Percentiles rank a stretch among this genome's conserved stretches.
Evolutionary conservation across 495 filamentous ascomycete genomes (phyloP).

Genomic region (Monascus purpureus): DNA sequence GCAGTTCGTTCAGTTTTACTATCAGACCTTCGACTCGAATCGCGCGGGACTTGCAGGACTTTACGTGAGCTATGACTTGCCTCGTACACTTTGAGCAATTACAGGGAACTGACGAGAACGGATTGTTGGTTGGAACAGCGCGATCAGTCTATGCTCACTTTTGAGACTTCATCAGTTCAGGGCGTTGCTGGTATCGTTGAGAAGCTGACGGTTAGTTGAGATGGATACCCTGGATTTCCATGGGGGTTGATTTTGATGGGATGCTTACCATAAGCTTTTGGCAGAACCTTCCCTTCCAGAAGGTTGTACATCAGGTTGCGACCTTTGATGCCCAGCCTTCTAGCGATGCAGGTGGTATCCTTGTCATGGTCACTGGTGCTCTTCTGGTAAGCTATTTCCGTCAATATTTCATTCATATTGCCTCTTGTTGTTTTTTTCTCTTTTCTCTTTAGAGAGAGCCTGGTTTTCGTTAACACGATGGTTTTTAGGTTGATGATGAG

Average conservation of each 20-base stretch:
- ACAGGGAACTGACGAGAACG: conserved; percentile 2
- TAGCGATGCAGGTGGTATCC: conserved; percentile 43
- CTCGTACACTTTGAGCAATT: too few species aligned
- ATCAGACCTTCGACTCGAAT: conserved; percentile 63
- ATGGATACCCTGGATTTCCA: too few species aligned
- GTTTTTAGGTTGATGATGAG: conserved; percentile 62
- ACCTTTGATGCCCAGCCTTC: conserved; percentile 69
- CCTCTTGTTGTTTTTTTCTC: not conserved
- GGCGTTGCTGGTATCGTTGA: conserved; percentile 51
- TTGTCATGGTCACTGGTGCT: conserved; percentile 75
- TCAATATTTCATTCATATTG: not conserved
- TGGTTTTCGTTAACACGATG: conserved; percentile 2
- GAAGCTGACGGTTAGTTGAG: conserved; percentile 57
- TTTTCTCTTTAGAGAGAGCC: conserved; percentile 1
- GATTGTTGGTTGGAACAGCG: conserved; percentile 44
- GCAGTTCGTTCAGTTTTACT: conserved; percentile 81
- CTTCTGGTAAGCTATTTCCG: conserved; percentile 48
- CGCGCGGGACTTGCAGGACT: conserved; percentile 47
- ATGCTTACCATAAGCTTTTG: too few species aligned
- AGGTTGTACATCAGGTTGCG: conserved; percentile 54
- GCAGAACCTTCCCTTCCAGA: conserved; percentile 53
- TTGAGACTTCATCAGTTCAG: conserved; percentile 49
- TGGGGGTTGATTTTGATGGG: too few species aligned
- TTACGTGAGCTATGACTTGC: conserved; percentile 49
- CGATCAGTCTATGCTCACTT: conserved; percentile 82